Conservation (phyloP, 768 basidiomycete genomes). For the Amyloporia xantha region DNA sequence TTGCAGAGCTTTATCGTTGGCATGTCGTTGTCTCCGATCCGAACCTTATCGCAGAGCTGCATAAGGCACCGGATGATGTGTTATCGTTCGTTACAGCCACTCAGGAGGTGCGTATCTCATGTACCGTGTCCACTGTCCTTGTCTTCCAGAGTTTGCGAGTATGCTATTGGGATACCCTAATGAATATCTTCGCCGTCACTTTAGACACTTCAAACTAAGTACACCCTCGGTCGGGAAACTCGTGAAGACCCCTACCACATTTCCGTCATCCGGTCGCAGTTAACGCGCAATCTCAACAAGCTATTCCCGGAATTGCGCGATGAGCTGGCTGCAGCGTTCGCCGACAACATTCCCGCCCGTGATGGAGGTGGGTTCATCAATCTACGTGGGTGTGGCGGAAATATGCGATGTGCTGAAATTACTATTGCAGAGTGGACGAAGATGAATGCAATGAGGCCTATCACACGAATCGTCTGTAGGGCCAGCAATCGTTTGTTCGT, state of each 20-base stretch:
- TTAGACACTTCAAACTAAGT: constrained; percentile 25
- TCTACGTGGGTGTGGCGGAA: not conserved
- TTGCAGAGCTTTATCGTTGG: constrained; percentile 27
- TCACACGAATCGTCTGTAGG: constrained; percentile 30
- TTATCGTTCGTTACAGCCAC: constrained; percentile 28
- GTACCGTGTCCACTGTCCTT: no score
- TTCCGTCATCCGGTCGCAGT: constrained; percentile 21
- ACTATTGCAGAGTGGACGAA: constrained; percentile 34
- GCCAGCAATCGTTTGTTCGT: constrained; percentile 39
- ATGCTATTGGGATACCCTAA: not conserved
- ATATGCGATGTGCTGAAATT: no score
- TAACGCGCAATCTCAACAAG: constrained; percentile 31
- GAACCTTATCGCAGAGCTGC: constrained; percentile 32
- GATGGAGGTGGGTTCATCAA: constrained; percentile 7
- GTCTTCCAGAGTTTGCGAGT: not conserved
- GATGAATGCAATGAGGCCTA: constrained; percentile 19
- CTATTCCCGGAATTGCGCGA: constrained; percentile 36
- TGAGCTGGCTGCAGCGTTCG: constrained; percentile 37
- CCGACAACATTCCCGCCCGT: constrained; percentile 19
- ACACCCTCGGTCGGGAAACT: constrained; percentile 32
- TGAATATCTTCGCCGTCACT: not conserved
- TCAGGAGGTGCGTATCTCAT: constrained; percentile 25
- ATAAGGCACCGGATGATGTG: constrained; percentile 30
- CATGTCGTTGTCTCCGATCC: constrained; percentile 29
- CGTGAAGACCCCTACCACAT: constrained; percentile 25